phyloP scores from a whole-genome alignment of 75 land plant species.

The Pinus tabuliformis region DNA sequence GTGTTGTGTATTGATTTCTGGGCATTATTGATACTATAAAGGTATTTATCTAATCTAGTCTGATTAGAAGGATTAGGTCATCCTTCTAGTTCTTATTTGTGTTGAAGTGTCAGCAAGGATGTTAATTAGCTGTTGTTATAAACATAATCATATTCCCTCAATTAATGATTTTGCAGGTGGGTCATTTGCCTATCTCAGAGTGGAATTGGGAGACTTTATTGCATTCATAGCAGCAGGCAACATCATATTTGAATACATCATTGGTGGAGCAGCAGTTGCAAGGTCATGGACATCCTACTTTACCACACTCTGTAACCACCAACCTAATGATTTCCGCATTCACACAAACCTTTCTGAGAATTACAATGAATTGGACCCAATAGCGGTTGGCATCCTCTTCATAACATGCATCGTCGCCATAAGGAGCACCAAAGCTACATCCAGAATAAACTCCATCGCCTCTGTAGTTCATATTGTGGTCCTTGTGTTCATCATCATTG shows the following conservation, averaged over 20 bases:
- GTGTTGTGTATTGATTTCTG: too few relatives aligned
- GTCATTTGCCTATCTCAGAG: constrained; percentile 83
- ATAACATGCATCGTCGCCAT: constrained; percentile 36
- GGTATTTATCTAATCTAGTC: too few relatives aligned
- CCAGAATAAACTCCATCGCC: constrained; percentile 66
- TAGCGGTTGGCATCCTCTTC: constrained; percentile 57
- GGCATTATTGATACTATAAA: too few relatives aligned
- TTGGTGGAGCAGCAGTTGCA: constrained; percentile 73
- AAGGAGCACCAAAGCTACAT: constrained; percentile 61
- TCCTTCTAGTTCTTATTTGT: too few relatives aligned
- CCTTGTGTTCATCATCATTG: constrained; percentile 53
- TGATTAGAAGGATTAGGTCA: too few relatives aligned
- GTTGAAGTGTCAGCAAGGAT: too few relatives aligned
- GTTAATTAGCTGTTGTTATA: too few relatives aligned
- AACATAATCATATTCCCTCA: too few relatives aligned
- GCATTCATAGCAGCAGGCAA: constrained; percentile 92
- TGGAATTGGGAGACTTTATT: constrained; percentile 89
- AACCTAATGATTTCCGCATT: constrained; percentile 60
- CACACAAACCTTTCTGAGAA: constrained; percentile 21
- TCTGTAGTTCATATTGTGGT: constrained; percentile 56
- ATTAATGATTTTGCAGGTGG: constrained; percentile 36
- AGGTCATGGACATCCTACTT: constrained; percentile 89
- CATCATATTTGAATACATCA: constrained; percentile 84
- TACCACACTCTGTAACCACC: constrained; percentile 57
- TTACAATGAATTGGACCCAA: constrained; percentile 70